Evolutionary conservation across 805 yeast genomes (phyloP).

Genomic region (Yarrowia sp.): DNA sequence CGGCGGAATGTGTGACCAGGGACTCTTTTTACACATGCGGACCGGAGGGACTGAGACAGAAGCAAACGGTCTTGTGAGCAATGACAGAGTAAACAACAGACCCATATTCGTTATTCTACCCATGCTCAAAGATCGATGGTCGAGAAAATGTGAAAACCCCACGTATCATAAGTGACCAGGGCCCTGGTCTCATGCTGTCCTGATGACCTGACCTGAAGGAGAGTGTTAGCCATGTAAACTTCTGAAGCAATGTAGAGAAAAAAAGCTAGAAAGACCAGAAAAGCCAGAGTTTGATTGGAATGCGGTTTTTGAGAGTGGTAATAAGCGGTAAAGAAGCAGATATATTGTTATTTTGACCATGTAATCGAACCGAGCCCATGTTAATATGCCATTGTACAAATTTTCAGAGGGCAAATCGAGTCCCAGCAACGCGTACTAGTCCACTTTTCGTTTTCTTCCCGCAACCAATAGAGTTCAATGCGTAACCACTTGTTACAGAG

Average conservation of each 20-base stretch:
- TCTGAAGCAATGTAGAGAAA: slow-evolving; percentile 1
- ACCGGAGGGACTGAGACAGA: no score
- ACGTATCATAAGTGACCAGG: not conserved
- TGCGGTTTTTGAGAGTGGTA: not conserved
- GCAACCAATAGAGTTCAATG: not conserved
- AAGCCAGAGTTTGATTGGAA: slow-evolving; percentile 10
- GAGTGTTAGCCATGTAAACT: not conserved
- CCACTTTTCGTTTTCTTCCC: not conserved
- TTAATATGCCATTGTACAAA: not conserved
- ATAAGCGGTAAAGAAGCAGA: not conserved
- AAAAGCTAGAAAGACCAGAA: not conserved
- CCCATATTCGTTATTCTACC: no score
- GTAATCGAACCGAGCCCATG: not conserved
- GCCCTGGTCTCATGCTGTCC: not conserved
- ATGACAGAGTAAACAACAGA: no score
- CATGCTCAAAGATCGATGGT: no score
- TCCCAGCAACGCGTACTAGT: no score
- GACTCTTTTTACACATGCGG: not conserved
- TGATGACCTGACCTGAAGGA: not conserved
- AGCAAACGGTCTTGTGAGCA: no score
- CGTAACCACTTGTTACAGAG: slow-evolving; percentile 9
- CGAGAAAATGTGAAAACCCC: no score
- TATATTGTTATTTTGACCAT: not conserved
- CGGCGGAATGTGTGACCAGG: slow-evolving; percentile 4
- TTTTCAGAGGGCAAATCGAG: not conserved